Evolutionary conservation across 2,329 filamentous ascomycete genomes (phyloP), one percentile per base, ranked within the genome.

Genomic region (Ascochyta viciae-villosae): DNA sequence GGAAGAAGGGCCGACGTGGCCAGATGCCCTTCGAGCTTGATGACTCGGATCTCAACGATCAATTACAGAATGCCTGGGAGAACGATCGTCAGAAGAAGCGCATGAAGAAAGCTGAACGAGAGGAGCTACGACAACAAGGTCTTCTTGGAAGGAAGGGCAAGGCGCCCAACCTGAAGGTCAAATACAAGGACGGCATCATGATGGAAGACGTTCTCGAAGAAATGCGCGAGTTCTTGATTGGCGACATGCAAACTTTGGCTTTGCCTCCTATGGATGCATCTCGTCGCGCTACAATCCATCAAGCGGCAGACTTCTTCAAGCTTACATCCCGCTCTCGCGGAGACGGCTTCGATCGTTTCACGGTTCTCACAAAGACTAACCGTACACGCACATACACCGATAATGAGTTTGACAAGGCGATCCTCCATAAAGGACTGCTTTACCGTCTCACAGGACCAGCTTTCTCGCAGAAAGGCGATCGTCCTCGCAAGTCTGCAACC

Each of bases 271-370:
- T 98, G 87, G 87, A 91, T 53, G 91, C 92, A 58, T 77, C 83
- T 40, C 84, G 88, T 35, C 88, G 95, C 45, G 93, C 91, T 72
- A 79, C 87, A 6, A 82, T 98, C 16, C 95, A 99, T 73, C 85
- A 91, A 56, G 76, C 96, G 35, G 92, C 91, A 12, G 85, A 85
- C 66, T 83, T 83, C 34, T 86, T 97, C 71, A 87, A 87, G 15
- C 79, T 98, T 57, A 94, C 89, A 61, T 96, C 93, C 3, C 91
- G 93, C 70, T 97, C 93, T 0, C 84, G 85, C 19, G 94, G 94
- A 2, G 84, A 84, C 45, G 92, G 89, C 7, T 83, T 85, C 22
- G 83, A 86, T 45, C 87, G 95, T 26, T 91, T 90, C 63, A 90
- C 92, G 0, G 83, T 91, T 0, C 82, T 98, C 2, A 88, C 88